Conservation (phyloP, 257 asterid species). For the Solanum habrochaites region DNA sequence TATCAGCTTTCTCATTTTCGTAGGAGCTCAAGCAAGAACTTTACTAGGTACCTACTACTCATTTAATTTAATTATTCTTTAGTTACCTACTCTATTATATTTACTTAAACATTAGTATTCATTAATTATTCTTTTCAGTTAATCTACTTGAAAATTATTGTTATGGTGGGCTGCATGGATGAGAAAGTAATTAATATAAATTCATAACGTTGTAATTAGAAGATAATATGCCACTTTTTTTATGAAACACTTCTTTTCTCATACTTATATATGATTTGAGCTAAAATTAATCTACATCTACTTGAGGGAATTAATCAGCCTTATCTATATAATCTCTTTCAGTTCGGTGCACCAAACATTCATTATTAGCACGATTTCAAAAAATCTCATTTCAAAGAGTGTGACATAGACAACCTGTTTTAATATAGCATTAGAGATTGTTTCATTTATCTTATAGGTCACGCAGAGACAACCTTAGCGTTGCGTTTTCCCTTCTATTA, state of each 20-base stretch:
- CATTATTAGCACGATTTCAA: no score
- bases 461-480: no score
- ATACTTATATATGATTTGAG: neutral
- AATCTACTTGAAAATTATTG: neutral
- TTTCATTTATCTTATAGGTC: neutral
- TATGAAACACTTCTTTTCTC: neutral
- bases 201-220: neutral
- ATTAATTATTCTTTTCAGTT: no score
- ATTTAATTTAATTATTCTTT: neutral
- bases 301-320: neutral
- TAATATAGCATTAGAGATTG: no score
- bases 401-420: no score
- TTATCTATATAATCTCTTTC: no score
- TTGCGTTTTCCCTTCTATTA: neutral
- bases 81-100: neutral
- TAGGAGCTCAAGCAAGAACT: slow-evolving; percentile 8
- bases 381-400: no score
- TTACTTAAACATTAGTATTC: neutral
- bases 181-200: neutral
- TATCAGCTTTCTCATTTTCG: neutral
- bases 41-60: slow-evolving; percentile 6
- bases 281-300: neutral
- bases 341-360: no score
- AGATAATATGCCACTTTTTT: neutral
- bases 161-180: neutral